Evolutionary conservation across 2,329 filamentous ascomycete genomes (phyloP).

Genomic region (Purpureocillium takamizusanense): DNA sequence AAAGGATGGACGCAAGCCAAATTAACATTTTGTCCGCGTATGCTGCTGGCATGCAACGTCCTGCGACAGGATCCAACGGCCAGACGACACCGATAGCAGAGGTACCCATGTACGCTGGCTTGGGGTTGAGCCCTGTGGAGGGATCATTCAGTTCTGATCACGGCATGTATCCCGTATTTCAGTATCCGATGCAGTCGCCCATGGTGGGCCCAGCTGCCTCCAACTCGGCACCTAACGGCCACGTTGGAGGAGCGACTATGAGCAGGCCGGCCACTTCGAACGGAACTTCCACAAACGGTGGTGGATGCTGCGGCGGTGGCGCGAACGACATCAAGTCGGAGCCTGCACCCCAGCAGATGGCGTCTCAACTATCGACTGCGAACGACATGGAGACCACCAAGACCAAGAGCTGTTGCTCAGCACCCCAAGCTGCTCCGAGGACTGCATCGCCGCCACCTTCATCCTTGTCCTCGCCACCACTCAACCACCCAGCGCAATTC

Average conservation of each 20-base stretch:
- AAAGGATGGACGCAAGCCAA: constrained; percentile 43
- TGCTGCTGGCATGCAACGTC: constrained; percentile 15
- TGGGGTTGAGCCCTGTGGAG: constrained; percentile 18
- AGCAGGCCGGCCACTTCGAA: constrained; percentile 9
- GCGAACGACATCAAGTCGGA: constrained; percentile 3
- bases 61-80: constrained; percentile 13
- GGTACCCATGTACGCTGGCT: constrained; percentile 16
- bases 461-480: too few species aligned
- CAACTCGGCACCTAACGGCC: constrained; percentile 12
- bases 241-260: constrained; percentile 8
- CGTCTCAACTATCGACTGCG: constrained; percentile 9
- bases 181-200: constrained; percentile 16
- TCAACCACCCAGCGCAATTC: neutral
- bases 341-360: constrained; percentile 2
- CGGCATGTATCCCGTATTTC: constrained; percentile 22
- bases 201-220: constrained; percentile 10
- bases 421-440: constrained; percentile 4
- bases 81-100: constrained; percentile 10
- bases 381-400: constrained; percentile 10
- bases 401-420: constrained; percentile 20
- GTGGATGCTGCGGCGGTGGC: constrained; percentile 15
- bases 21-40: constrained; percentile 36
- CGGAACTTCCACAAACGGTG: constrained; percentile 1
- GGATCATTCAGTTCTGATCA: constrained; percentile 13
- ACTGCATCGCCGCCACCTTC: constrained; percentile 9